These are phyloP conservation scores for Chytriomyces sp. DNA, from an alignment of 192 early-diverging fungal genomes.

Conservation along the genomic window DNA sequence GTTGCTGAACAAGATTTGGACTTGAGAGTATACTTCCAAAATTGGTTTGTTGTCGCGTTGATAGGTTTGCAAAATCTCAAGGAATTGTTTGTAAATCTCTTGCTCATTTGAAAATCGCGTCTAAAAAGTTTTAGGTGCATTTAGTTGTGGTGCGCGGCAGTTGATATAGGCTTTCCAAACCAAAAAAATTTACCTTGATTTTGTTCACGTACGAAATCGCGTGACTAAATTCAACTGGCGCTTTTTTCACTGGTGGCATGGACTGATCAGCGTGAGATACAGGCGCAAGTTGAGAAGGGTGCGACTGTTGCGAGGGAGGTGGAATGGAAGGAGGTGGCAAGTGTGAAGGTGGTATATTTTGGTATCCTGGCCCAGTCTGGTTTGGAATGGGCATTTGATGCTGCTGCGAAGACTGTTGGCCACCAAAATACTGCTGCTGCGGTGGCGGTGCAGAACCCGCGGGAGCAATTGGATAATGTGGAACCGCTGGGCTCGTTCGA, in stretches of 20 bases:
- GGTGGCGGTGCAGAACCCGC: not conserved
- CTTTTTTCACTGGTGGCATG: constrained; percentile 11
- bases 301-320: constrained; percentile 39
- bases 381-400: not conserved
- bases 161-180: not conserved
- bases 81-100: constrained; percentile 95
- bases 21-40: constrained; percentile 96
- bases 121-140: constrained; percentile 46
- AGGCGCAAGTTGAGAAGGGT: not conserved
- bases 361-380: too few species aligned
- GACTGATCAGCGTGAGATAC: not conserved
- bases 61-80: constrained; percentile 97
- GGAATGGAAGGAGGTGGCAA: not conserved
- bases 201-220: constrained; percentile 99
- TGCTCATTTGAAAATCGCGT: constrained; percentile 91
- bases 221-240: constrained; percentile 94
- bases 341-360: too few species aligned
- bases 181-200: constrained; percentile 81
- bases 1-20: constrained; percentile 82
- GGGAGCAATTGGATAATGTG: not conserved
- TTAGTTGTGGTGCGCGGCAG: constrained; percentile 2
- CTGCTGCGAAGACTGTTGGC: not conserved
- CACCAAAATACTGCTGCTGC: not conserved
- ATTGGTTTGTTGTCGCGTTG: constrained; percentile 97
- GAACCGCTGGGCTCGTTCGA: too few species aligned